Evolutionary conservation across 805 yeast genomes (phyloP).

Genomic region (Hanseniaspora lachancei): DNA sequence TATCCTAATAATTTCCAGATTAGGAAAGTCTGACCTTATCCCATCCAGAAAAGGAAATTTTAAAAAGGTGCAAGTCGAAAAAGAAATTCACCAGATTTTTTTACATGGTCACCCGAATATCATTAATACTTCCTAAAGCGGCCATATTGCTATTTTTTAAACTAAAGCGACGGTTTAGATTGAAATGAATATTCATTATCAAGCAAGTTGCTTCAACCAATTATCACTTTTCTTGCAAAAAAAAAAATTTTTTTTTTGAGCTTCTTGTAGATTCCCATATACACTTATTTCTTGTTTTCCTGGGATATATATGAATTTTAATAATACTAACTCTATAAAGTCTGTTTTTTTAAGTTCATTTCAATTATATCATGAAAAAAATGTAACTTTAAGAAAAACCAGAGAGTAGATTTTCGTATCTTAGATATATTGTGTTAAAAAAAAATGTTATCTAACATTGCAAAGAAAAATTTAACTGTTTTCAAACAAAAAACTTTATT

Average conservation of each 20-base stretch:
- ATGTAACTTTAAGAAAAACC: not conserved
- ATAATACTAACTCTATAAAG: not conserved
- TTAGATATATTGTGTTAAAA: constrained; percentile 11
- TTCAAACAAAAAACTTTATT: constrained; percentile 12
- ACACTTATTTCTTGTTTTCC: not conserved
- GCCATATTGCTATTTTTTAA: not conserved
- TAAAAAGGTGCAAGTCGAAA: not conserved
- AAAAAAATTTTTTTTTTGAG: not conserved
- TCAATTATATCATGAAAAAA: too few relatives aligned
- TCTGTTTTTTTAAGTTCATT: not conserved
- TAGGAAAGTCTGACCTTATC: not conserved
- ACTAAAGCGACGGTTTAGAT: not conserved
- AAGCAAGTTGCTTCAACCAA: not conserved
- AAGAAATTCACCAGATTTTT: not conserved
- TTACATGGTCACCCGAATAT: not conserved
- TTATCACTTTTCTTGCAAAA: not conserved
- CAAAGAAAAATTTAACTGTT: constrained; percentile 12
- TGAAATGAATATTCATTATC: not conserved
- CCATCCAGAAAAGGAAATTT: not conserved
- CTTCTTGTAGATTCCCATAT: not conserved
- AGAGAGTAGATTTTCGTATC: constrained; percentile 13
- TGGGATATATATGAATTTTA: not conserved
- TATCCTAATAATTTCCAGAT: not conserved
- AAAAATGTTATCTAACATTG: constrained; percentile 12
- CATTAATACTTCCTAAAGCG: not conserved